A percentile compares a stretch with the other conserved stretches of the same genome.
phyloP scores from a whole-genome alignment of 805 yeast species.

The Schwanniomyces polymorphus region DNA sequence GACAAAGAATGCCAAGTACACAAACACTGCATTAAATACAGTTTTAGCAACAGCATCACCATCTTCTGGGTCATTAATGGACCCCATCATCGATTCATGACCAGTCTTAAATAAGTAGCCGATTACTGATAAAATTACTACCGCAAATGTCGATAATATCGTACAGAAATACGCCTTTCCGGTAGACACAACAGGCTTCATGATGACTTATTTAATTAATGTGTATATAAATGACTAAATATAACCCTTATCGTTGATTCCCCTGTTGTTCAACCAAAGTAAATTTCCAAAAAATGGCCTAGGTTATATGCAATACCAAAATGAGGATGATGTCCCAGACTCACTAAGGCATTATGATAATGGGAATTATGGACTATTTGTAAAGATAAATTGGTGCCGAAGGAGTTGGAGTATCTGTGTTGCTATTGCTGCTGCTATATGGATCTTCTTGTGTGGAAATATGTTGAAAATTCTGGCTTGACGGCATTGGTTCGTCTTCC shows the following conservation, averaged over 20 bases:
- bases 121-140: slow-evolving; percentile 79
- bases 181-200: slow-evolving; percentile 52
- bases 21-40: slow-evolving; percentile 83
- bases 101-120: slow-evolving; percentile 78
- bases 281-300: neutral
- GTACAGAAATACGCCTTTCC: slow-evolving; percentile 96
- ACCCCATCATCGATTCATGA: slow-evolving; percentile 92
- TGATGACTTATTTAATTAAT: slow-evolving; percentile 6
- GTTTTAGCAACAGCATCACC: slow-evolving; percentile 94
- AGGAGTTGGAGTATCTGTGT: slow-evolving; percentile 4
- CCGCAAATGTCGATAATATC: slow-evolving; percentile 86
- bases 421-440: slow-evolving; percentile 13
- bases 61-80: slow-evolving; percentile 85
- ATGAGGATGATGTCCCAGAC: neutral
- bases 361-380: neutral
- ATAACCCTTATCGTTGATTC: neutral
- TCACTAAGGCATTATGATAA: neutral
- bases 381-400: neutral
- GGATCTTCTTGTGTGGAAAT: slow-evolving; percentile 13
- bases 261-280: neutral
- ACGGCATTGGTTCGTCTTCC: slow-evolving; percentile 8
- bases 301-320: slow-evolving; percentile 2
- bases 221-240: neutral
- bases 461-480: slow-evolving; percentile 5
- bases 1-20: slow-evolving; percentile 74